Base-by-base conservation (phyloP, 345 rosid genomes). In the Boechera retrofracta region DNA sequence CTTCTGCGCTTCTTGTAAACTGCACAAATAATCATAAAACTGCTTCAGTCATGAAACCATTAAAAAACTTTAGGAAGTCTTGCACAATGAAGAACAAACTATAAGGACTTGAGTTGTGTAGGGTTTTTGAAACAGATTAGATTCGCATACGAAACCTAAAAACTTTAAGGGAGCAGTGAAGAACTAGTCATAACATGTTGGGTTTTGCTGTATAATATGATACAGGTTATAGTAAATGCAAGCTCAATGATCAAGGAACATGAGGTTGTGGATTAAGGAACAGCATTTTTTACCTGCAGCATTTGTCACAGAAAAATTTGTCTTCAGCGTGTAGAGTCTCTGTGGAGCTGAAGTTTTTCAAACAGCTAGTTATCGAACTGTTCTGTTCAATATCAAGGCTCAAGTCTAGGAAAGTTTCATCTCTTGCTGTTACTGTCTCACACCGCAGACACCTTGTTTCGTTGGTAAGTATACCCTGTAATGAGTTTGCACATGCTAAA, bases 321-420 rank as follows among this genome's bases (percentile, higher is more conserved):
- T 94, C 98, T 83, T 94, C 98, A 0, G 97, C 88, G 63, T 94
- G 89, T 67, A 94, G 78, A 49, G 98, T 92, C 83, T 94, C 98
- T 7, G 98, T 94, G 64, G 98, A 94, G 80, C 98, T 88, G 79
- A 94, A 94, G 80, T 92, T 92, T 73, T 94, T 94, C 86, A 94
- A 81, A 79, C 98, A 90, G 86, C 98, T 92, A 69, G 98, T 92
- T 82, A 94, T 90, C 3, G 97, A 94, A 76, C 95, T 94, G 81
- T 94, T 94, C 76, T 94, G 98, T 74, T 94, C 98, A 80, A 94
- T 89, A 80, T 94, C 98, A 82, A 94, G 94, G 85, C 98, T 94
- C 82, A 94, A 71, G 86, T 92, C 98, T 38, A 94, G 79, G 84
- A 92, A 94, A 0, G 92, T 94, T 79, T 92, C 94, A 44, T 90